These are phyloP conservation scores for Fraxinus baroniana DNA, from an alignment of 305 asterid species.

Conservation along the genomic window DNA sequence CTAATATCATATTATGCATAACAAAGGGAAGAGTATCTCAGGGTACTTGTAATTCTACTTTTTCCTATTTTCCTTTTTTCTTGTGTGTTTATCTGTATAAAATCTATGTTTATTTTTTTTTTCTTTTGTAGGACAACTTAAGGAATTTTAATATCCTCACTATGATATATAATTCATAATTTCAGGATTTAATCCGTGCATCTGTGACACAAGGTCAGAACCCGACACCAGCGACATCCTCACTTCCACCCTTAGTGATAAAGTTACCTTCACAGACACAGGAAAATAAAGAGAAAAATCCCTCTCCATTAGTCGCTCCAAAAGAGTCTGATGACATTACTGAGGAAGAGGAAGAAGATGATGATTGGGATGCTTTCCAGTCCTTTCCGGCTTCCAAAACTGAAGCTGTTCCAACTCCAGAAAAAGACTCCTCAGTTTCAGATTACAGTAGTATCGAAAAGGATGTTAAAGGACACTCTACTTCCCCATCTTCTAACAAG, in stretches of 20 bases:
- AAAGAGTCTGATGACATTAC: conserved; percentile 37
- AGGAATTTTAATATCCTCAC: conserved; percentile 1
- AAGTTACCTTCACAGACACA: conserved; percentile 65
- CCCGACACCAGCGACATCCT: conserved; percentile 43
- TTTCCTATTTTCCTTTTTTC: conserved; percentile 6
- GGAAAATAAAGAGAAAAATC: conserved; percentile 34
- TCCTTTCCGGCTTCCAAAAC: conserved; percentile 76
- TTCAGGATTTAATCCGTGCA: conserved; percentile 87
- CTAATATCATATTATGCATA: neutral
- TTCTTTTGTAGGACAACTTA: neutral
- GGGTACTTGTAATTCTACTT: neutral
- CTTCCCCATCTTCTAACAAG: conserved; percentile 33
- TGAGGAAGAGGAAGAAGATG: conserved; percentile 64
- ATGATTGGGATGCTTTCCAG: conserved; percentile 98
- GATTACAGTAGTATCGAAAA: conserved; percentile 18
- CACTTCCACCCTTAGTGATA: conserved; percentile 58
- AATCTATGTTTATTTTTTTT: neutral
- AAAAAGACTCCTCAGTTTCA: conserved; percentile 31
- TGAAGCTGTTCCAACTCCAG: conserved; percentile 46
- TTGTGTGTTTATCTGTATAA: neutral
- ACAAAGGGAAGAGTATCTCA: neutral
- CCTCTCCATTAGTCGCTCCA: conserved; percentile 42
- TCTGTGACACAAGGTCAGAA: conserved; percentile 72
- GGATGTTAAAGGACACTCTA: conserved; percentile 29
- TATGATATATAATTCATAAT: conserved; percentile 25